Evolutionary conservation across 2,329 filamentous ascomycete species (phyloP), one percentile per base, ranked within the genome.

Genomic region (Aspergillus alliaceus): DNA sequence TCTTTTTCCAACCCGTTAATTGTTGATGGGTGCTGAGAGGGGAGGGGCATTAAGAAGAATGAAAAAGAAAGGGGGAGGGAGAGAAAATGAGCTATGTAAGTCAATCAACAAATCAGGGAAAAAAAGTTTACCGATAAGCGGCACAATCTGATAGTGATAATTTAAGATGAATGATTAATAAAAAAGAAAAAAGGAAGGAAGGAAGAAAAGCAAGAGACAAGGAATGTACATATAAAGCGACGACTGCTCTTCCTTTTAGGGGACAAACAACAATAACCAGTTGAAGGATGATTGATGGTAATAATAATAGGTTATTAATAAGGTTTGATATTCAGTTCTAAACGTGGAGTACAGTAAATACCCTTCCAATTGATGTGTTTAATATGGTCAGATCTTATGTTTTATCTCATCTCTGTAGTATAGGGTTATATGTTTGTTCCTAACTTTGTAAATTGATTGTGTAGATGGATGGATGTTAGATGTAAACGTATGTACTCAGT

Each of bases 201-300:
- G 18, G 18, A 53, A 49, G 47, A 50, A 54, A 32, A 42, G 35
- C 49, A 50, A 22, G 37, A 32, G 47, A 42, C 49, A 50, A 22
- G 37, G 44, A 48, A 50, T 39, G 47, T 56, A 40, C 37, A 40
- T 18, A 24, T 34, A 9, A 29, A 29, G 9, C 5, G 9, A 29
- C n/a, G n/a, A n/a, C n/a, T n/a, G n/a, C n/a, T n/a, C n/a, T n/a
- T n/a, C n/a, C n/a, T n/a, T n/a, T n/a, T n/a, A n/a, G n/a, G n/a
- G n/a, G n/a, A n/a, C n/a, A n/a, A n/a, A n/a, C n/a, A n/a, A n/a
- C n/a, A n/a, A n/a, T n/a, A n/a, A n/a, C n/a, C n/a, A n/a, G n/a
- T n/a, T n/a, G n/a, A n/a, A n/a, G n/a, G n/a, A n/a, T n/a, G n/a
- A n/a, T n/a, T n/a, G n/a, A n/a, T n/a, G n/a, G n/a, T n/a, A n/a